Conservation (phyloP, 2,329 filamentous ascomycete species). For the Colletotrichum abscissum region DNA sequence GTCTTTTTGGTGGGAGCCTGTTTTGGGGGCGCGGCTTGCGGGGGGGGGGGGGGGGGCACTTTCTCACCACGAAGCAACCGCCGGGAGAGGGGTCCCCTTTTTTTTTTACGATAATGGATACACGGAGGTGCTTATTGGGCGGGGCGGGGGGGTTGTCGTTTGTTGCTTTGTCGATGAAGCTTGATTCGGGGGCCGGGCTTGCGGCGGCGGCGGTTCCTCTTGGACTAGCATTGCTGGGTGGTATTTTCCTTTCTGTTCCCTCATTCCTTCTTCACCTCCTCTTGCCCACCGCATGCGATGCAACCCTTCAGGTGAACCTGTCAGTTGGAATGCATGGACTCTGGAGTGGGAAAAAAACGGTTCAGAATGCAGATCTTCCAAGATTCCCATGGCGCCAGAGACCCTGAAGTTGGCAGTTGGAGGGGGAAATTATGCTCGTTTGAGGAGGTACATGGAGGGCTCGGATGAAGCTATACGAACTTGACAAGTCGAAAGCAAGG, state of each 20-base stretch:
- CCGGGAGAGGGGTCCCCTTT: not conserved
- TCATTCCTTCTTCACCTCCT: not conserved
- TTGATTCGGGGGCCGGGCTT: constrained; percentile 3
- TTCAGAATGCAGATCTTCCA: constrained; percentile 34
- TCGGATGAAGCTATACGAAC: constrained; percentile 24
- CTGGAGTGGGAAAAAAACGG: not conserved
- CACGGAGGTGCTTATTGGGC: constrained; percentile 18
- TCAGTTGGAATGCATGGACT: constrained; percentile 18
- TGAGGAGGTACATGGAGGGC: not conserved
- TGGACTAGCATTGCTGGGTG: not conserved
- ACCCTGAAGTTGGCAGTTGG: constrained; percentile 32
- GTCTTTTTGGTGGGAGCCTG: no score
- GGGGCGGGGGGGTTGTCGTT: constrained; percentile 20
- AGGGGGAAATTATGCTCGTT: not conserved
- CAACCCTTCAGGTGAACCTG: constrained; percentile 34
- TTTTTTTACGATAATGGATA: constrained; percentile 16
- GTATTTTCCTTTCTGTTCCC: not conserved
- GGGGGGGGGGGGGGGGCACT: not conserved
- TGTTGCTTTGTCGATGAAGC: constrained; percentile 11
- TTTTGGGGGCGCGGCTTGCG: no score
- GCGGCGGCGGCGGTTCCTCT: no score
- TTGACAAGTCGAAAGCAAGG: no score
- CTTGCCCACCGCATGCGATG: constrained; percentile 15
- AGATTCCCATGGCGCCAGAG: constrained; percentile 23
- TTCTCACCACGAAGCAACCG: not conserved